Evolutionary conservation across 768 basidiomycete genomes (phyloP), one percentile per base, ranked within the genome.

Genomic region (Russula dissimulans): DNA sequence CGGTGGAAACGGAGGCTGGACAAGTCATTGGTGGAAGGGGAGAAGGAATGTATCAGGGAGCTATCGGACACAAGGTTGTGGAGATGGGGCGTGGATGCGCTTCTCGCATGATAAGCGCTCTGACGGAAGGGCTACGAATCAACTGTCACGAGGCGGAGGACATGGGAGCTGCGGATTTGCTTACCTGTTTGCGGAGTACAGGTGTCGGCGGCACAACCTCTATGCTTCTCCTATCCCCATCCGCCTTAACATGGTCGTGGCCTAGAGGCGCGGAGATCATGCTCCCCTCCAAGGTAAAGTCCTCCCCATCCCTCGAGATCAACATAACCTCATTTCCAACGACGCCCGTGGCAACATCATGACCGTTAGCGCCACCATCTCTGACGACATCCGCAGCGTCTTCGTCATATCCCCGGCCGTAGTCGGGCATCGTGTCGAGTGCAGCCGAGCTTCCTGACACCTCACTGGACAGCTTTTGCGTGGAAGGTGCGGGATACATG

Each of bases 161-260:
- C 22, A 26, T 26, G 22, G 31, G 8, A 12, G 47, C 17, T 34
- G 7, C 17, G 17, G 17, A 29, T 15, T 8, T 22, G 34, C 59
- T 64, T 50, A 62, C 55, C 52, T 54, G 42, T 1, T 29, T 29
- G 32, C 12, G 6, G 7, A 26, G 11, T 15, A 18, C 53, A 26
- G 50, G 62, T 15, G 62, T 53, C 8, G 62, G 62, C 4, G 62
- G 62, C 14, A 62, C 60, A 14, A 62, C 62, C 48, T 64, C 55
- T 36, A 49, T 8, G 39, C 62, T 64, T 5, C 55, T 50, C 17
- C 43, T 54, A n/a, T 36, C 34, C 34, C 34, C 10, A 10, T 64
- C 62, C 4, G 12, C 17, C 9, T 47, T 45, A 8, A 10, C 4
- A 3, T 43, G 18, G 14, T 5, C 5, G 3, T 15, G 31, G 5